These are phyloP conservation scores for Alternaria alternata DNA, from an alignment of 2,329 filamentous ascomycete species.

Conservation along the genomic window DNA sequence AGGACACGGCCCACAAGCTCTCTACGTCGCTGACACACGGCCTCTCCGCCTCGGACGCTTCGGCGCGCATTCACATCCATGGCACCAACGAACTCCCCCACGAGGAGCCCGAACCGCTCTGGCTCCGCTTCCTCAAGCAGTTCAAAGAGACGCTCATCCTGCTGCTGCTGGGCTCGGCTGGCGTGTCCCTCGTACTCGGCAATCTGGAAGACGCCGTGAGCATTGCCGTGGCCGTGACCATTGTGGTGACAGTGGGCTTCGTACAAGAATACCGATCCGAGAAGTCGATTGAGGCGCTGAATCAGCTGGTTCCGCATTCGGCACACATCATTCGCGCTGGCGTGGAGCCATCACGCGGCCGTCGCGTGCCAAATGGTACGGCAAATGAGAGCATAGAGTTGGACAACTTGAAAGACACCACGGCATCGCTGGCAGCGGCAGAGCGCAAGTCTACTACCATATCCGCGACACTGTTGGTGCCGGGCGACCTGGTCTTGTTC, in stretches of 20 bases:
- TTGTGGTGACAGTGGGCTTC: slow-evolving; percentile 95
- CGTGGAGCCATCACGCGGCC: slow-evolving; percentile 31
- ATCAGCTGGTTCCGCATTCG: slow-evolving; percentile 91
- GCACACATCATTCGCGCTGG: slow-evolving; percentile 83
- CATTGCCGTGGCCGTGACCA: slow-evolving; percentile 94
- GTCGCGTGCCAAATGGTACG: slow-evolving; percentile 30
- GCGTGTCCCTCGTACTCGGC: slow-evolving; percentile 86
- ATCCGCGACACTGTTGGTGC: slow-evolving; percentile 85
- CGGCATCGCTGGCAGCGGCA: slow-evolving; percentile 68
- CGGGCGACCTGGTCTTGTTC: slow-evolving; percentile 91
- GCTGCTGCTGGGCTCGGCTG: slow-evolving; percentile 87
- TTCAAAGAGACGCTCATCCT: slow-evolving; percentile 96
- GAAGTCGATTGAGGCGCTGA: slow-evolving; percentile 94
- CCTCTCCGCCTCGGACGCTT: slow-evolving; percentile 80
- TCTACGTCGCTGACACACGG: slow-evolving; percentile 85
- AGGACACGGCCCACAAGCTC: slow-evolving; percentile 79
- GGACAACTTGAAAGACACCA: slow-evolving; percentile 61
- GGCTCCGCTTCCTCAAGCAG: slow-evolving; percentile 94
- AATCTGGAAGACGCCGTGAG: slow-evolving; percentile 96
- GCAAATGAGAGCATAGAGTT: slow-evolving; percentile 54
- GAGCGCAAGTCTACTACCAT: slow-evolving; percentile 83
- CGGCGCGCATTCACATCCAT: slow-evolving; percentile 78
- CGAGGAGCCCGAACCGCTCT: slow-evolving; percentile 91
- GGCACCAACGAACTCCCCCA: slow-evolving; percentile 95
- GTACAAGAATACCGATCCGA: slow-evolving; percentile 98